phyloP scores from a whole-genome alignment of 305 asterid genomes.

The Fraxinus paxiana region DNA sequence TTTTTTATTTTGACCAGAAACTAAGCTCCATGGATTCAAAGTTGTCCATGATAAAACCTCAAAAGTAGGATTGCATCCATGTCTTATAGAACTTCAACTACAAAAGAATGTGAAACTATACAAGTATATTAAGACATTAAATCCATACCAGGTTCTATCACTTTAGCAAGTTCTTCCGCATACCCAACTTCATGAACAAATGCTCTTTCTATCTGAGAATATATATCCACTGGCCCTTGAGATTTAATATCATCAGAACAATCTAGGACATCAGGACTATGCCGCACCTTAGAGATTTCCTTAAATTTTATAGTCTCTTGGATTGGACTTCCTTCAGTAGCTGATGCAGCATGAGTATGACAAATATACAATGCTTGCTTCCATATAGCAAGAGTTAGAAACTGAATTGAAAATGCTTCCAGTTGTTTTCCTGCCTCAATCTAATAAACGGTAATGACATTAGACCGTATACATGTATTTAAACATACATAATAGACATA shows the following conservation, averaged over 20 bases:
- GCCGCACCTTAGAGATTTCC: constrained; percentile 31
- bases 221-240: constrained; percentile 39
- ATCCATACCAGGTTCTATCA: constrained; percentile 66
- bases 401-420: constrained; percentile 81
- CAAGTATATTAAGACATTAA: constrained; percentile 1
- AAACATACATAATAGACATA: constrained; percentile 16
- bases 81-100: background rate
- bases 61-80: background rate
- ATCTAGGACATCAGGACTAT: constrained; percentile 33
- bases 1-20: background rate
- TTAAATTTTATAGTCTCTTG: constrained; percentile 35
- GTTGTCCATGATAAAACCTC: background rate
- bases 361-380: constrained; percentile 78
- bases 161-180: constrained; percentile 74
- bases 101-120: background rate
- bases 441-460: constrained; percentile 30
- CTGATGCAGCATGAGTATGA: constrained; percentile 68
- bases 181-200: constrained; percentile 73
- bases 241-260: constrained; percentile 34
- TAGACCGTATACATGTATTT: constrained; percentile 3
- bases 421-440: constrained; percentile 55
- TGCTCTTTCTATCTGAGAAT: constrained; percentile 55
- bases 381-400: constrained; percentile 86
- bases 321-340: constrained; percentile 49
- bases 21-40: background rate